Evolutionary conservation across 139 green algal species (phyloP).

Genomic region (Haematococcus lacustris): DNA sequence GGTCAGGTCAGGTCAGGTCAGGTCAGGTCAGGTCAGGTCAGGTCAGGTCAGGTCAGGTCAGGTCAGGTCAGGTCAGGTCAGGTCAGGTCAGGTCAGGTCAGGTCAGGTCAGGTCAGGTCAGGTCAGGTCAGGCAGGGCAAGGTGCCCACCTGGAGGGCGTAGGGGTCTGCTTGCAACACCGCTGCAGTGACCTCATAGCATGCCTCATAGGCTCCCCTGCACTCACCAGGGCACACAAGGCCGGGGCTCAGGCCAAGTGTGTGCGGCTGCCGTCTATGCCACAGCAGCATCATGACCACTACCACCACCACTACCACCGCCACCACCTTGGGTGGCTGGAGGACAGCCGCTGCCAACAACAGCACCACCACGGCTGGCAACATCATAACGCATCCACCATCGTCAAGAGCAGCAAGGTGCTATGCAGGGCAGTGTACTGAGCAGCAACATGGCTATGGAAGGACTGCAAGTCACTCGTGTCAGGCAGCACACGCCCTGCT

Average conservation of each 20-base stretch:
- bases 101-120: neutral
- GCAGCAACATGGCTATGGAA: too few species aligned
- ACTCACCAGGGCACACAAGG: neutral
- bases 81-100: slow-evolving; percentile 44
- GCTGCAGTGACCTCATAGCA: neutral
- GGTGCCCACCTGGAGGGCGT: neutral
- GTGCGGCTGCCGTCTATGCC: neutral
- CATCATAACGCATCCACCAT: neutral
- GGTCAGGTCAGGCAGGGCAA: neutral
- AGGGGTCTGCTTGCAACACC: neutral
- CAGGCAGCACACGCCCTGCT: too few species aligned
- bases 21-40: too few species aligned
- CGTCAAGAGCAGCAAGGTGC: neutral
- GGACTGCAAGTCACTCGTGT: too few species aligned
- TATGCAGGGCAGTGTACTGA: too few species aligned
- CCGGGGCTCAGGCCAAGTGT: neutral
- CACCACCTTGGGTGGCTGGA: neutral
- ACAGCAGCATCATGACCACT: neutral
- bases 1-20: neutral
- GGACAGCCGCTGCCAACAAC: too few species aligned
- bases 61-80: slow-evolving; percentile 46
- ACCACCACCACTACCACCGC: neutral
- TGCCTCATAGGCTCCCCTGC: neutral
- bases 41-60: too few species aligned
- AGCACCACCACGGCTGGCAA: neutral